Evolutionary conservation across 148 eudicot species (phyloP).

Genomic region (Rhododendron williamsianum): DNA sequence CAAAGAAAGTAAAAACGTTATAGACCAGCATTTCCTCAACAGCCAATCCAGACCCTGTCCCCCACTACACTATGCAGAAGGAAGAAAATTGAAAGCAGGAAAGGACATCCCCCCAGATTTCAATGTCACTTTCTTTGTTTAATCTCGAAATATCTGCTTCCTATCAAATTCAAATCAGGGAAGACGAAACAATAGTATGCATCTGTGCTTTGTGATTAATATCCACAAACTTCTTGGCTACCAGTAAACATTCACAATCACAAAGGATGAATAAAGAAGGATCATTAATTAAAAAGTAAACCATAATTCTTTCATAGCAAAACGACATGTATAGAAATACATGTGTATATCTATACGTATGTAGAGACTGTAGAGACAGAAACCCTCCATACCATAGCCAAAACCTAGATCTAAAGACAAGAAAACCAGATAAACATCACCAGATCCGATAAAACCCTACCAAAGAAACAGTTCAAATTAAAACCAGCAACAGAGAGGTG

Average conservation of each 20-base stretch:
- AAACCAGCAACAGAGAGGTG: background rate
- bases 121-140: background rate
- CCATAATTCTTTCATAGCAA: conserved; percentile 5
- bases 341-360: conserved; percentile 4
- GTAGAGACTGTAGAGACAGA: background rate
- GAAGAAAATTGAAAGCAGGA: background rate
- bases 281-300: background rate
- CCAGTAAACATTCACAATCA: background rate
- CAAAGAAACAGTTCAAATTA: background rate
- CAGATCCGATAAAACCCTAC: background rate
- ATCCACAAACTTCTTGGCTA: background rate
- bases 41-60: background rate
- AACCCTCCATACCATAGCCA: background rate
- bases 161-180: background rate
- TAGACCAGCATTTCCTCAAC: background rate
- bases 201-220: background rate
- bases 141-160: background rate
- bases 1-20: background rate
- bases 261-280: background rate
- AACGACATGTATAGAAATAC: conserved; percentile 13
- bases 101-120: background rate
- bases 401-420: background rate
- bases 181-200: background rate
- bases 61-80: background rate
- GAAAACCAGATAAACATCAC: background rate